Evolutionary conservation across 208 protist species (phyloP).

Genomic region (Trypanosoma lewisi): DNA sequence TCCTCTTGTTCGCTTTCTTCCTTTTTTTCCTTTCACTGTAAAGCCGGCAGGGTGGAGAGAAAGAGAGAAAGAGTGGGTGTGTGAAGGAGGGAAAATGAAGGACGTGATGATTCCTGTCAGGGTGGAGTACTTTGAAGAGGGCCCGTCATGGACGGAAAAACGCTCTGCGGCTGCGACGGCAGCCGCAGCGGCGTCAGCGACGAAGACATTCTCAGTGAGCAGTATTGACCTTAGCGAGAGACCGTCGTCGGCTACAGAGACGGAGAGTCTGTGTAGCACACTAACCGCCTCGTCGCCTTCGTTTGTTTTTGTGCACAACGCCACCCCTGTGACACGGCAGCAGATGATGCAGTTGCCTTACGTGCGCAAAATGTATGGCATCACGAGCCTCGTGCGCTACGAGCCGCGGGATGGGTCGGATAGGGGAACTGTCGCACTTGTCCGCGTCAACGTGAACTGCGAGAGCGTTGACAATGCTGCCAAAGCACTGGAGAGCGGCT

Average conservation of each 20-base stretch:
- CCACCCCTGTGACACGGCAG: slow-evolving; percentile 34
- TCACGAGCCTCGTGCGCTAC: slow-evolving; percentile 57
- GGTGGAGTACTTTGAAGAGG: slow-evolving; percentile 77
- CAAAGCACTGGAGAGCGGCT: slow-evolving; percentile 35
- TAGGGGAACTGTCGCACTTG: slow-evolving; percentile 44
- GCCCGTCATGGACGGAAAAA: slow-evolving; percentile 56
- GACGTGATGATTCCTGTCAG: slow-evolving; percentile 32
- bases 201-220: slow-evolving; percentile 56
- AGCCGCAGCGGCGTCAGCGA: slow-evolving; percentile 8
- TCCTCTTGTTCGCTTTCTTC: background rate
- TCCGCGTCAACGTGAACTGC: slow-evolving; percentile 57
- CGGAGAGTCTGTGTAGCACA: slow-evolving; percentile 60
- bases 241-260: slow-evolving; percentile 29
- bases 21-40: background rate
- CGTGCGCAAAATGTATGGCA: slow-evolving; percentile 63
- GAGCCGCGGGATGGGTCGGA: slow-evolving; percentile 52
- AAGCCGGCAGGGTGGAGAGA: background rate
- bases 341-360: slow-evolving; percentile 53
- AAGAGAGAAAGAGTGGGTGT: slow-evolving; percentile 11
- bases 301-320: slow-evolving; percentile 70
- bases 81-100: slow-evolving; percentile 17
- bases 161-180: slow-evolving; percentile 6
- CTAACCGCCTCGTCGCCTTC: slow-evolving; percentile 44
- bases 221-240: slow-evolving; percentile 58
- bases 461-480: slow-evolving; percentile 47